Evolutionary conservation across 129 eudicot genomes (phyloP).

Genomic region (Pseudognaphalium luteoalbum): DNA sequence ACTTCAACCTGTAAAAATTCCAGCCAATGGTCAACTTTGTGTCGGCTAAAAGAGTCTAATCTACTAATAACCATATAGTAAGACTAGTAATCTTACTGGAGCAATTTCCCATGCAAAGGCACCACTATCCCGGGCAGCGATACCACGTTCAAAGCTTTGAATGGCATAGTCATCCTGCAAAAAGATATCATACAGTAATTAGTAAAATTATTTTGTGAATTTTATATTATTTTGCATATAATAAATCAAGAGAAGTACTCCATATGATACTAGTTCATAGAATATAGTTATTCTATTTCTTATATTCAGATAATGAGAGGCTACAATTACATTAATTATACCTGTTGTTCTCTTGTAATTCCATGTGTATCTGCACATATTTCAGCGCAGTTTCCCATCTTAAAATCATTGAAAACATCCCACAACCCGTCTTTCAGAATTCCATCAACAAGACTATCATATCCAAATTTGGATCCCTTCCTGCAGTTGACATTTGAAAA

Average conservation of each 20-base stretch:
- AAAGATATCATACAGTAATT: slow-evolving; percentile 15
- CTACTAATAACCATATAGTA: slow-evolving; percentile 15
- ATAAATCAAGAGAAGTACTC: slow-evolving; percentile 14
- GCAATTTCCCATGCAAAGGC: slow-evolving; percentile 93
- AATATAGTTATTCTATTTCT: not conserved
- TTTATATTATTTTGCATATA: not conserved
- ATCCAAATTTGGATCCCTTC: slow-evolving; percentile 95
- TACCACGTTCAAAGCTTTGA: slow-evolving; percentile 94
- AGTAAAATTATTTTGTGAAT: not conserved
- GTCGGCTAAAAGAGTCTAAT: slow-evolving; percentile 15
- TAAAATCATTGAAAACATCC: slow-evolving; percentile 86
- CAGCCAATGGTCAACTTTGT: slow-evolving; percentile 15
- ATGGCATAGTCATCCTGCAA: slow-evolving; percentile 88
- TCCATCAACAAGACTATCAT: slow-evolving; percentile 93
- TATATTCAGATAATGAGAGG: slow-evolving; percentile 5
- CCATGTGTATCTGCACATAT: slow-evolving; percentile 81
- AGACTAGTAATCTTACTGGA: slow-evolving; percentile 61
- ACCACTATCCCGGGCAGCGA: slow-evolving; percentile 87
- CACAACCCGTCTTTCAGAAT: slow-evolving; percentile 88
- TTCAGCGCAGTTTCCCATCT: slow-evolving; percentile 95
- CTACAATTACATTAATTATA: slow-evolving; percentile 29
- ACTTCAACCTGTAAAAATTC: slow-evolving; percentile 79
- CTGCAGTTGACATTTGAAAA: slow-evolving; percentile 34
- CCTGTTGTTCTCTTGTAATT: slow-evolving; percentile 91
- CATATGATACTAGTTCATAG: not conserved